Base-by-base conservation (phyloP, 176 grass and related monocot species). In the Raddia guianensis region DNA sequence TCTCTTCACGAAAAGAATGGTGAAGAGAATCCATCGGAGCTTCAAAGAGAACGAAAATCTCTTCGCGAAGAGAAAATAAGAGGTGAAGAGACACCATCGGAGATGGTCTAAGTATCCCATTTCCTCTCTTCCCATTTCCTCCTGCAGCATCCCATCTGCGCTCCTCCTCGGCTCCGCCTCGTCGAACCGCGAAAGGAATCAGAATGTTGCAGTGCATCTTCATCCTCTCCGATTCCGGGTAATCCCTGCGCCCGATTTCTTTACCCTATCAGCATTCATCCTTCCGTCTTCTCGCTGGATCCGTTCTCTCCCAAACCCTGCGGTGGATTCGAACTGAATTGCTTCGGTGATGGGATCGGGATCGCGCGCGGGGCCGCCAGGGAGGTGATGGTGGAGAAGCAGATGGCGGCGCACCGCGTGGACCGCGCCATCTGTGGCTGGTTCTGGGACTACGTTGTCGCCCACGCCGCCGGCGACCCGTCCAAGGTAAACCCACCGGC, bases 321-420 rank as follows among this genome's bases (percentile, higher is more conserved):
- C 16, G 5, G 12, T 32, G 15, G 48, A 81, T 40, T 69, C 9
- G 21, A 40, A 49, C 48, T 79, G 69, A 83, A 68, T 58, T 54
- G 21, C 33, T 66, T 68, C 12, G 68, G 15, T 42, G 52, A 6
- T 50, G 14, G 10, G 20, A 54, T 69, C 33, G 40, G 56, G 56
- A 16, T 48, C 8, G 58, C 37, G 20, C 9, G 45, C 3, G 4
- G 9, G 74, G 42, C 2, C 27, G 45, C 32, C 75, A 95, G 96
- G 86, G 92, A 98, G 88, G 92, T 98, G 84, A 89, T 98, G 84
- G 83, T 98, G 74, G 96, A 98, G 88, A 95, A 98, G 83, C 92
- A 98, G 86, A 95, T 91, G 96, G 78, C 82, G 19, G 90, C 75
- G 18, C 96, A 93, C 83, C 75, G 86, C 32, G 92, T 98, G n/a